A percentile compares a stretch with the other conserved stretches of the same genome.
Evolutionary conservation across 352 stramenopile genomes (phyloP).

Genomic region (Pythium phragmiticola): DNA sequence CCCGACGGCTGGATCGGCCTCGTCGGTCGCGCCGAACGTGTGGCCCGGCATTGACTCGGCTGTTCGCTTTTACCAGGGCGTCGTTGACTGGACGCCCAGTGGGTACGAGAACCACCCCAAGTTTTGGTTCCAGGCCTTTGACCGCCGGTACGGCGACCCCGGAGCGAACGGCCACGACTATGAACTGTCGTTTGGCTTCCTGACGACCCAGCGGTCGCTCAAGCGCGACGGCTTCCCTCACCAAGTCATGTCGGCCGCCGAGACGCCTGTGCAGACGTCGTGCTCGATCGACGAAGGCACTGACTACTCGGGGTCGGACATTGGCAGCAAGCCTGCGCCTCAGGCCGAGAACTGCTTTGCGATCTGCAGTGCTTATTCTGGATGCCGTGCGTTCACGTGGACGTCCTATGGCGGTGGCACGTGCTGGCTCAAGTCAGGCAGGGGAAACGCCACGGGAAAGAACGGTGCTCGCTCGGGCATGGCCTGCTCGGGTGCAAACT

Average conservation of each 20-base stretch:
- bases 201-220: slow-evolving; percentile 13
- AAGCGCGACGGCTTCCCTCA: slow-evolving; percentile 27
- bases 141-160: slow-evolving; percentile 30
- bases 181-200: slow-evolving; percentile 38
- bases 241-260: not conserved
- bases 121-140: slow-evolving; percentile 44
- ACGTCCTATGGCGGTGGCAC: slow-evolving; percentile 29
- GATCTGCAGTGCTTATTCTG: not conserved
- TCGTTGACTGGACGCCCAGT: slow-evolving; percentile 29
- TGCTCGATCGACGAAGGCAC: slow-evolving; percentile 14
- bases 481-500: not conserved
- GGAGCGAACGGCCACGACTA: slow-evolving; percentile 4
- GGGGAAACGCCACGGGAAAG: not conserved
- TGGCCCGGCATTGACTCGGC: slow-evolving; percentile 22
- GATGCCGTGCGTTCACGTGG: slow-evolving; percentile 33
- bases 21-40: slow-evolving; percentile 22
- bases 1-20: slow-evolving; percentile 24
- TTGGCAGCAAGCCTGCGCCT: slow-evolving; percentile 4
- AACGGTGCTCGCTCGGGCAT: slow-evolving; percentile 10
- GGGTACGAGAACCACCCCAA: slow-evolving; percentile 21
- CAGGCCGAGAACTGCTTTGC: slow-evolving; percentile 11
- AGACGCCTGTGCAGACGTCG: not conserved
- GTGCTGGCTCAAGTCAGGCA: slow-evolving; percentile 27
- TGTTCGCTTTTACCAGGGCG: slow-evolving; percentile 29
- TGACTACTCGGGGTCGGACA: slow-evolving; percentile 13